A percentile compares a stretch with the other conserved stretches of the same genome.
phyloP scores from a whole-genome alignment of 2,329 filamentous ascomycete species.

The Xylariaceae sp. region DNA sequence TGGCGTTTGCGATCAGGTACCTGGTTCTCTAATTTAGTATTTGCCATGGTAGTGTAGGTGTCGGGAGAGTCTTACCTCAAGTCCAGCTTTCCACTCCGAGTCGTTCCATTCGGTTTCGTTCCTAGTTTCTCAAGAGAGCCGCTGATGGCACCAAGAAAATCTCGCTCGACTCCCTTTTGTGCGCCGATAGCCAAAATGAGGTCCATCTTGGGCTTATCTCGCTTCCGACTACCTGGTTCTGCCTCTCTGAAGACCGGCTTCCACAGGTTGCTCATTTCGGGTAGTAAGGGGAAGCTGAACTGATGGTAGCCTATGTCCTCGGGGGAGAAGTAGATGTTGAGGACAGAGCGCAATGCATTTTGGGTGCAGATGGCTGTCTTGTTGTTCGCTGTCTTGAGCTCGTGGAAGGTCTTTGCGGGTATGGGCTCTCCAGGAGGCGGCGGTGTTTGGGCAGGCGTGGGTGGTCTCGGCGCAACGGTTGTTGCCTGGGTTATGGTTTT shows the following conservation, averaged over 20 bases:
- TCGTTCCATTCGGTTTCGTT: slow-evolving; percentile 42
- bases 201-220: slow-evolving; percentile 42
- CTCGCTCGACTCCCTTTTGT: slow-evolving; percentile 48
- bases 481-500: slow-evolving; percentile 7
- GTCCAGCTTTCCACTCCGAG: slow-evolving; percentile 53
- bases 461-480: slow-evolving; percentile 26
- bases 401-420: slow-evolving; percentile 37
- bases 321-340: slow-evolving; percentile 47
- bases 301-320: slow-evolving; percentile 43
- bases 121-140: slow-evolving; percentile 53
- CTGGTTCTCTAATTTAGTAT: slow-evolving; percentile 27
- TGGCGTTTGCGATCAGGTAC: slow-evolving; percentile 56
- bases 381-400: slow-evolving; percentile 34
- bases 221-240: slow-evolving; percentile 24
- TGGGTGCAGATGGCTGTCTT: slow-evolving; percentile 51
- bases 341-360: slow-evolving; percentile 50
- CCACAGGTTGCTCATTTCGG: slow-evolving; percentile 49
- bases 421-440: slow-evolving; percentile 25
- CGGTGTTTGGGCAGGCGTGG: slow-evolving; percentile 41
- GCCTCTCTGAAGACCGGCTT: slow-evolving; percentile 44
- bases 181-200: slow-evolving; percentile 58
- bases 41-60: neutral
- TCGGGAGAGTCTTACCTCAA: slow-evolving; percentile 41
- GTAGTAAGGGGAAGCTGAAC: slow-evolving; percentile 42
- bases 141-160: slow-evolving; percentile 44